These are phyloP conservation scores for Panicum miliaceum DNA, from an alignment of 176 grass and related monocot genomes.

Conservation along the genomic window DNA sequence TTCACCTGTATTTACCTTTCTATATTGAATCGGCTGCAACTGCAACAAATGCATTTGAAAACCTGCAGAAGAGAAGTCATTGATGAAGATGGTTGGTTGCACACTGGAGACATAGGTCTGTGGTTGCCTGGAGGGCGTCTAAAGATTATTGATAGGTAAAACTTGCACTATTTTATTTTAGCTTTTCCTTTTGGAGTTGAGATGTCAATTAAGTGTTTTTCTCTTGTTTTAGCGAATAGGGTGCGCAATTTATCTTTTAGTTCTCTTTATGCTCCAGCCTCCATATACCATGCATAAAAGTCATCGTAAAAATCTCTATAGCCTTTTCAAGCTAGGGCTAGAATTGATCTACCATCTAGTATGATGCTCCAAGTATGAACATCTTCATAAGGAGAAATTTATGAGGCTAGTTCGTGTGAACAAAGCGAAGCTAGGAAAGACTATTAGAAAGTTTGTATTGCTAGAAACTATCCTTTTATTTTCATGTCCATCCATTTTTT, in stretches of 20 bases:
- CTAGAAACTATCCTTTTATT: not conserved
- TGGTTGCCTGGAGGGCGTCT: conserved; percentile 90
- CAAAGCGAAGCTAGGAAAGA: not conserved
- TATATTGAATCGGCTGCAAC: not conserved
- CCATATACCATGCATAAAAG: not conserved
- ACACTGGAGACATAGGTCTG: conserved; percentile 98
- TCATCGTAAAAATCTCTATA: not conserved
- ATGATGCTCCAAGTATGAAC: not conserved
- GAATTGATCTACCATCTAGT: not conserved
- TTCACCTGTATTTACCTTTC: not conserved
- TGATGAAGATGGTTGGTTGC: conserved; percentile 92
- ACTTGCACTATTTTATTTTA: conserved; percentile 24
- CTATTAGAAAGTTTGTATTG: not conserved
- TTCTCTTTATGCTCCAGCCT: not conserved
- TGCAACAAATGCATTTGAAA: conserved; percentile 35
- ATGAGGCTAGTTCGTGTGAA: not conserved
- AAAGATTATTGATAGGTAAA: conserved; percentile 95
- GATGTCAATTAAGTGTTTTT: not conserved
- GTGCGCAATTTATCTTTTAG: not conserved
- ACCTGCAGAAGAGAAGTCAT: conserved; percentile 73
- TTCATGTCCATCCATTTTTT: not conserved
- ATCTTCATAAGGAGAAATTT: not conserved
- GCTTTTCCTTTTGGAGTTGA: not conserved
- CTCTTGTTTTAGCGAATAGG: not conserved
- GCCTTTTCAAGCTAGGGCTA: not conserved